Percentiles rank a stretch among this genome's conserved stretches.
Conservation (phyloP, 768 basidiomycete species). For the Xerocomellus amylosporus region DNA sequence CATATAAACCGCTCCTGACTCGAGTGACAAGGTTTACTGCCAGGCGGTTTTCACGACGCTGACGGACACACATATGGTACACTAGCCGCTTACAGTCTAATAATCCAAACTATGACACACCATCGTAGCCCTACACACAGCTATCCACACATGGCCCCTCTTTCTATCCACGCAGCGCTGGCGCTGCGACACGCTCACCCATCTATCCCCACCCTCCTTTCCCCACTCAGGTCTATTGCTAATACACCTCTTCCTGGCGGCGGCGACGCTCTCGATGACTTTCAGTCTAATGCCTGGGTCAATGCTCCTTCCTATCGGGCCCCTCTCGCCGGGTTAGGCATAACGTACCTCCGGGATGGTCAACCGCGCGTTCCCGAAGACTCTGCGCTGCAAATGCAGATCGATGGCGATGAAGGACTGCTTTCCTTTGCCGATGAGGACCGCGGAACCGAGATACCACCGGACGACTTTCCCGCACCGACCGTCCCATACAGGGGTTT, state of each 20-base stretch:
- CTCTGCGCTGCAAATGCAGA: constrained; percentile 1
- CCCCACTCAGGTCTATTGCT: constrained; percentile 16
- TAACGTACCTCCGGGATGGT: constrained; percentile 12
- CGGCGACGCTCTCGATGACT: constrained; percentile 19
- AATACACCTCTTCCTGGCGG: not conserved
- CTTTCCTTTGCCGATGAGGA: not conserved
- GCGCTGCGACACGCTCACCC: constrained; percentile 24
- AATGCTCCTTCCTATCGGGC: constrained; percentile 1
- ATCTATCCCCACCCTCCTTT: constrained; percentile 31
- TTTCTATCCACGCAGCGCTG: constrained; percentile 27
- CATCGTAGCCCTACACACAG: constrained; percentile 23
- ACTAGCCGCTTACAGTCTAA: not conserved
- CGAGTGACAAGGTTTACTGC: not conserved
- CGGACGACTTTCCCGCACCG: not conserved
- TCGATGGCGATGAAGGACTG: not conserved
- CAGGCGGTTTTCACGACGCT: not conserved
- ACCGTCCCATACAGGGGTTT: not conserved
- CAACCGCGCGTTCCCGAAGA: not conserved
- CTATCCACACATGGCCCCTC: constrained; percentile 12
- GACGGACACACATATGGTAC: not conserved
- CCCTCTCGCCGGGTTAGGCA: constrained; percentile 30
- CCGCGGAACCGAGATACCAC: not conserved
- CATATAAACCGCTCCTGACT: not conserved
- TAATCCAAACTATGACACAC: constrained; percentile 24
- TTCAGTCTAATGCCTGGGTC: constrained; percentile 32